Evolutionary conservation across 1,284 basidiomycete genomes (phyloP).

Genomic region (Lignosus rhinocerotis): DNA sequence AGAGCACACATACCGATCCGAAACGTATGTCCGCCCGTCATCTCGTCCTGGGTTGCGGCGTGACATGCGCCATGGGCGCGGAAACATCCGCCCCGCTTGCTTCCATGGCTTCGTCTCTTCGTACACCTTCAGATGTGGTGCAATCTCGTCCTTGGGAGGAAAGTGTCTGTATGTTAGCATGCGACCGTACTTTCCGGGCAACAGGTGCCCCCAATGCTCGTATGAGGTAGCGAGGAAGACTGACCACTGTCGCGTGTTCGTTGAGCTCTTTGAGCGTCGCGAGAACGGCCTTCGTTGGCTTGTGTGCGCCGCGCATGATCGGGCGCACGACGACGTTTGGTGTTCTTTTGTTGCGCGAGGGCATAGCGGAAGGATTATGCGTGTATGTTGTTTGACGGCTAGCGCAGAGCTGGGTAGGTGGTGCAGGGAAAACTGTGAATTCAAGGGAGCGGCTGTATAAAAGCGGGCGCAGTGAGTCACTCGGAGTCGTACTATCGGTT

Average conservation of each 20-base stretch:
- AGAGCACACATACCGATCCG: background rate
- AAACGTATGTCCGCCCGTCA: background rate
- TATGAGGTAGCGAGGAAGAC: background rate
- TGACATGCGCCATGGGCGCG: background rate
- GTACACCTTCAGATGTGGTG: background rate
- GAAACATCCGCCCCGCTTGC: background rate
- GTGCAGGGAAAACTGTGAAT: too few species aligned
- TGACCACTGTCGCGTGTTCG: background rate
- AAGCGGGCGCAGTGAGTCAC: too few species aligned
- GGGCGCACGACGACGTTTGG: constrained; percentile 1
- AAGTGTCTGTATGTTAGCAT: background rate
- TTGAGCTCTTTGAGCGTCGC: background rate
- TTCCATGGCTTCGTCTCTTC: constrained; percentile 1
- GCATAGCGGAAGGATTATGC: background rate
- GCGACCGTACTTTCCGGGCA: background rate
- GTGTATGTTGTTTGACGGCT: background rate
- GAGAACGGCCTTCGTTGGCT: constrained; percentile 1
- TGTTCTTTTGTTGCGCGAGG: background rate
- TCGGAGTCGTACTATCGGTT: too few species aligned
- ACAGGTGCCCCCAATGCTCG: background rate
- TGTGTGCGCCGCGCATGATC: background rate
- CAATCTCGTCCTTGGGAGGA: background rate
- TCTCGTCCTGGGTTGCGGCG: background rate
- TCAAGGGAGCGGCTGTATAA: too few species aligned
- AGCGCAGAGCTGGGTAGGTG: too few species aligned